Conservation (phyloP, 352 stramenopile species). For the Pythium vanterpoolii region DNA sequence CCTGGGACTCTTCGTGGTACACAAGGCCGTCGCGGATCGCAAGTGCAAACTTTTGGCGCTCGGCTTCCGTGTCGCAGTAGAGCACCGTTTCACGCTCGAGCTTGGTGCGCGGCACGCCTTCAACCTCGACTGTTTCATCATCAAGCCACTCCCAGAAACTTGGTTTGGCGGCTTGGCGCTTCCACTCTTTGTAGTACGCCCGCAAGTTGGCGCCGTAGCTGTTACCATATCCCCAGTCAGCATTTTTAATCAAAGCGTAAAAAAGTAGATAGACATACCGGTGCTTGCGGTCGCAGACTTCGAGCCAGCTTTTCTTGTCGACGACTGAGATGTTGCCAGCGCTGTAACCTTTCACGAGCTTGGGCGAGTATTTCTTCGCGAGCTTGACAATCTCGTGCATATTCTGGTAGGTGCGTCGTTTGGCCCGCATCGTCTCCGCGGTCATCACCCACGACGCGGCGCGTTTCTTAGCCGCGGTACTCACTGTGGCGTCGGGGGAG, state of each 20-base stretch:
- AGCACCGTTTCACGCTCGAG: slow-evolving; percentile 94
- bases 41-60: slow-evolving; percentile 90
- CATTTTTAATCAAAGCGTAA: background rate
- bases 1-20: slow-evolving; percentile 51
- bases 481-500: slow-evolving; percentile 15
- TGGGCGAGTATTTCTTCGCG: slow-evolving; percentile 86
- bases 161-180: slow-evolving; percentile 72
- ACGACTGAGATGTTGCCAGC: slow-evolving; percentile 88
- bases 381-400: slow-evolving; percentile 89
- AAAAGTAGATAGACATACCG: slow-evolving; percentile 34
- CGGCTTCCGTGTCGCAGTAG: slow-evolving; percentile 90
- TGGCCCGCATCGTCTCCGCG: slow-evolving; percentile 65
- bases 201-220: slow-evolving; percentile 96
- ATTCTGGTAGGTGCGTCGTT: slow-evolving; percentile 80
- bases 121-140: slow-evolving; percentile 82
- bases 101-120: slow-evolving; percentile 87
- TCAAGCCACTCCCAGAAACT: slow-evolving; percentile 90
- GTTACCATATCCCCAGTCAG: slow-evolving; percentile 22
- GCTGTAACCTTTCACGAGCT: slow-evolving; percentile 87
- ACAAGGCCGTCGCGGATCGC: slow-evolving; percentile 63
- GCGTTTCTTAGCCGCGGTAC: slow-evolving; percentile 20
- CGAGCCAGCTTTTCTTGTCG: slow-evolving; percentile 89
- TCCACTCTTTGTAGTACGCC: slow-evolving; percentile 97
- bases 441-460: slow-evolving; percentile 47
- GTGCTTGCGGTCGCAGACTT: slow-evolving; percentile 87